Percentiles rank a stretch among this genome's conserved stretches.
These are phyloP conservation scores for Guadua angustifolia DNA, from an alignment of 176 grass and related monocot genomes.

Conservation along the genomic window DNA sequence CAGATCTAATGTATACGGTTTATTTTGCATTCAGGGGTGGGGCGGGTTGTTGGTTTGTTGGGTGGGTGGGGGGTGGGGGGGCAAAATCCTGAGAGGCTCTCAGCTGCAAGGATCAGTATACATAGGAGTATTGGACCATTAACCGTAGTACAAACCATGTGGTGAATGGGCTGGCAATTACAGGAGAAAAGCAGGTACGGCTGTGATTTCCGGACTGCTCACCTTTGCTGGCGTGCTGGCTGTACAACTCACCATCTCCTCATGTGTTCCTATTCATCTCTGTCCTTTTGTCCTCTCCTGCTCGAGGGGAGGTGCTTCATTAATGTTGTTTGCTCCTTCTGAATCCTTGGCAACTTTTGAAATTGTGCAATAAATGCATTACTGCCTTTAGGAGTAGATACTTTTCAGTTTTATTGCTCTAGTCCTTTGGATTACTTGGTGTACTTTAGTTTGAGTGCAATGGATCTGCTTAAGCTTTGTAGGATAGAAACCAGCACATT, in stretches of 20 bases:
- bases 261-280: not conserved
- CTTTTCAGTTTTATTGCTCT: slow-evolving; percentile 20
- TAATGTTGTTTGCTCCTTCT: slow-evolving; percentile 19
- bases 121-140: slow-evolving; percentile 30
- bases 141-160: slow-evolving; percentile 43
- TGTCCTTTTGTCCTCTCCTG: slow-evolving; percentile 22
- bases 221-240: slow-evolving; percentile 24
- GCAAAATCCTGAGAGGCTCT: not conserved
- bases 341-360: not conserved
- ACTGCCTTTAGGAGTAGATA: not conserved
- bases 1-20: slow-evolving; percentile 18
- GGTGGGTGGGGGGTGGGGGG: not conserved
- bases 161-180: slow-evolving; percentile 35
- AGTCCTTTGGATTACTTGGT: slow-evolving; percentile 5
- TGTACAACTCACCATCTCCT: slow-evolving; percentile 27
- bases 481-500: not conserved
- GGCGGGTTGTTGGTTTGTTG: too few relatives aligned
- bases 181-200: slow-evolving; percentile 25
- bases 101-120: slow-evolving; percentile 15
- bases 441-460: not conserved
- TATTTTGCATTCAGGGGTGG: not conserved
- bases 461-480: not conserved
- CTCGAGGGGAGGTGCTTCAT: slow-evolving; percentile 26
- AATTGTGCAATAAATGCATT: not conserved
- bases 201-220: slow-evolving; percentile 29